Percentiles rank a stretch among this genome's conserved stretches.
phyloP scores from a whole-genome alignment of 2,329 filamentous ascomycete genomes.

The Lasiodiplodia gonubiensis region DNA sequence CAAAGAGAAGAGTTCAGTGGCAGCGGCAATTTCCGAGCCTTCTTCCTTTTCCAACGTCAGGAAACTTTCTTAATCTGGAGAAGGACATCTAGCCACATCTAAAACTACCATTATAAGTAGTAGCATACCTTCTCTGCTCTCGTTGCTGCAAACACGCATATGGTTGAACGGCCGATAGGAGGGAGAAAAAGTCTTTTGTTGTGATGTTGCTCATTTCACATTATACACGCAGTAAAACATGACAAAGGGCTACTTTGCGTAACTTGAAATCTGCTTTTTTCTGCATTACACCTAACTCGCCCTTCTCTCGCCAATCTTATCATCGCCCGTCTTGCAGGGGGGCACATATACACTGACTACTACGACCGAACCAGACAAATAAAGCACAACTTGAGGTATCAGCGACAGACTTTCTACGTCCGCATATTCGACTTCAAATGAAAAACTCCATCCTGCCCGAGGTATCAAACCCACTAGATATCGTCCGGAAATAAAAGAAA shows the following conservation, averaged over 20 bases:
- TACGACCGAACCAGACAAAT: neutral
- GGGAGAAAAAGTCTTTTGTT: too few relatives aligned
- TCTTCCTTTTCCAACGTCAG: too few relatives aligned
- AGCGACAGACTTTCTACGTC: conserved; percentile 10
- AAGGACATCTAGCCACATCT: too few relatives aligned
- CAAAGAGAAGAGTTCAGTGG: too few relatives aligned
- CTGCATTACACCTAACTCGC: neutral
- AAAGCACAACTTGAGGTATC: conserved; percentile 13
- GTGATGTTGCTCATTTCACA: neutral
- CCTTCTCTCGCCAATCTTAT: neutral
- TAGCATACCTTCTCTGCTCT: too few relatives aligned
- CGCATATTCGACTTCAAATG: neutral
- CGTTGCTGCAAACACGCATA: too few relatives aligned
- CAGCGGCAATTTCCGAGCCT: too few relatives aligned
- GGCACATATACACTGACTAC: neutral
- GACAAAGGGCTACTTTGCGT: neutral
- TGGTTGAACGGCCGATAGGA: too few relatives aligned
- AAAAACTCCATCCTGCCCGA: conserved; percentile 14
- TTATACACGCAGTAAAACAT: neutral
- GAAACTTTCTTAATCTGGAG: too few relatives aligned
- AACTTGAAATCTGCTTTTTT: neutral
- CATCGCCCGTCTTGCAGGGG: neutral
- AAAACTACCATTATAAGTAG: too few relatives aligned
- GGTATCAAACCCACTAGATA: conserved; percentile 19
- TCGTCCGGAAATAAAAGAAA: neutral